Conservation (phyloP, 1,139 yeast genomes). For the Lodderomyces orthopsilosis region DNA sequence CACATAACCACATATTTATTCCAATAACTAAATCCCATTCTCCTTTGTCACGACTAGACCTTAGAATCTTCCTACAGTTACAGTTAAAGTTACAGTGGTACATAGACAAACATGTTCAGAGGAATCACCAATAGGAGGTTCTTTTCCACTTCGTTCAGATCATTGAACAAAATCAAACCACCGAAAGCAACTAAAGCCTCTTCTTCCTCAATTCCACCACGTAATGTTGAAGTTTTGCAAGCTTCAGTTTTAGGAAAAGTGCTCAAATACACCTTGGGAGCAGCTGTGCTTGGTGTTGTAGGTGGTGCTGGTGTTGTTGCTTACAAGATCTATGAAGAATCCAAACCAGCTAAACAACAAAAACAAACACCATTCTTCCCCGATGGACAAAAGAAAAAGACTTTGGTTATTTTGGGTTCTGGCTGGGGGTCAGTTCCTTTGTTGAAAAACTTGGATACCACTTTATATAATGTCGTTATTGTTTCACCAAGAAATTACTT, state of each 20-base stretch:
- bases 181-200: conserved; percentile 1
- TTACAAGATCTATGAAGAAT: conserved; percentile 59
- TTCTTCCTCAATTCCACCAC: background rate
- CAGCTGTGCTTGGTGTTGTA: conserved; percentile 26
- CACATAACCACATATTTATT: no score
- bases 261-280: conserved; percentile 31
- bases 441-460: conserved; percentile 80
- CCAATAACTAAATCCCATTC: background rate
- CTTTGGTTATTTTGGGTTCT: conserved; percentile 83
- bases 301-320: conserved; percentile 49
- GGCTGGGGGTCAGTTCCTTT: conserved; percentile 93
- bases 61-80: background rate
- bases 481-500: conserved; percentile 95
- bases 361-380: conserved; percentile 57
- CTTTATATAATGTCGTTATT: conserved; percentile 81
- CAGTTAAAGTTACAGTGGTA: background rate
- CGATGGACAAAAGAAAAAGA: conserved; percentile 78
- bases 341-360: conserved; percentile 55
- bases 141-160: background rate
- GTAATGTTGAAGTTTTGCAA: conserved; percentile 1
- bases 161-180: background rate
- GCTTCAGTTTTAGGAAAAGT: conserved; percentile 20
- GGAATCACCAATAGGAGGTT: background rate
- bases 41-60: background rate
- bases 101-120: background rate